Base-by-base conservation (phyloP, 2,329 filamentous ascomycete genomes). In the Fusarium hainanense region DNA sequence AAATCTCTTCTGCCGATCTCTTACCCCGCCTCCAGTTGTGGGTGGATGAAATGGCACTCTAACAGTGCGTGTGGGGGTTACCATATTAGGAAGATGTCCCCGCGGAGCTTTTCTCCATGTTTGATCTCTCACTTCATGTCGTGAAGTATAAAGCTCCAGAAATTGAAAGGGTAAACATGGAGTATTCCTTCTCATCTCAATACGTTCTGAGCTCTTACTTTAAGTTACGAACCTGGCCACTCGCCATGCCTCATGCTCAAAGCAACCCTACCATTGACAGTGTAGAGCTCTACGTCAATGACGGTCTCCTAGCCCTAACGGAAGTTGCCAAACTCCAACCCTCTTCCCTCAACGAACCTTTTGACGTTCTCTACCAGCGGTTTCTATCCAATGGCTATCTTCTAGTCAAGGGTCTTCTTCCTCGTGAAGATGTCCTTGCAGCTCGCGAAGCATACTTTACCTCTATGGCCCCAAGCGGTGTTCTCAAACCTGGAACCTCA, bases 371-470 rank as follows among this genome's bases (percentile, higher is more conserved):
- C 2, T 56, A 56, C 16, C 23, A 56, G 14, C 23, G 54, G 14
- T 49, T 49, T 13, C 43, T 49, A 12, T 28, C 25, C 2, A 56
- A 89, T 47, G 86, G 86, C 23, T 88, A 89, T 67, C 74, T 89
- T 28, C 85, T 86, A 56, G 57, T 89, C 4, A 89, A 88, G 68
- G 82, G 82, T 1, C 74, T 89, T 0, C 76, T 89, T 3, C 87
- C 87, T 0, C 82, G 83, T 4, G 75, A 79, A 4, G 85, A 88
- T 55, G 85, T 89, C 2, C 79, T 88, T 11, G 78, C 80, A 37
- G 83, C 84, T 11, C 83, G 87, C 3, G 77, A 83, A 58, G 76
- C 81, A 32, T 89, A 89, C 74, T 89, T 89, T 74, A 76, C 78
- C 5, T 83, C 84, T 44, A 78, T 90, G 7, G 78, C 83, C 2